Percentiles rank a stretch among this genome's conserved stretches.
These are phyloP conservation scores for Diaporthe longicolla DNA, from an alignment of 2,329 filamentous ascomycete genomes.

Conservation along the genomic window DNA sequence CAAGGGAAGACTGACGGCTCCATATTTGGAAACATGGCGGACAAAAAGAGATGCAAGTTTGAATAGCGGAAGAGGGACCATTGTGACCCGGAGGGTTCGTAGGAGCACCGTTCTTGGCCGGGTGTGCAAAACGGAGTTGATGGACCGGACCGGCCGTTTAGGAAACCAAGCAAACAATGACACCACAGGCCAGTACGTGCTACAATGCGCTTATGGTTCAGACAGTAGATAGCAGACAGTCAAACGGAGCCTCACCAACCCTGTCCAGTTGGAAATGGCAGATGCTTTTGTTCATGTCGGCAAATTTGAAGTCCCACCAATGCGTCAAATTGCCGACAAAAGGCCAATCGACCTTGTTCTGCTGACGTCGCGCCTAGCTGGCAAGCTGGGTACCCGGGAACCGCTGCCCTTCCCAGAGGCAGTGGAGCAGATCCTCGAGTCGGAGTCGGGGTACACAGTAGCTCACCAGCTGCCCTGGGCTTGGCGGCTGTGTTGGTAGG, in stretches of 20 bases:
- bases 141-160: slow-evolving; percentile 19
- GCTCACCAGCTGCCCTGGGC: not conserved
- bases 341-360: slow-evolving; percentile 29
- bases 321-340: not conserved
- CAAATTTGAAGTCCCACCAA: slow-evolving; percentile 2
- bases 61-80: slow-evolving; percentile 77
- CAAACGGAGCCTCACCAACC: not conserved
- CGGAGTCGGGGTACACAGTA: not conserved
- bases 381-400: not conserved
- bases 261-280: not conserved
- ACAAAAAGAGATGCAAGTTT: slow-evolving; percentile 76
- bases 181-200: not conserved
- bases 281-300: not conserved
- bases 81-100: slow-evolving; percentile 49
- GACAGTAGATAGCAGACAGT: not conserved
- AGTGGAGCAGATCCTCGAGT: slow-evolving; percentile 9
- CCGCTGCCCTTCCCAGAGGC: not conserved
- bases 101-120: slow-evolving; percentile 5
- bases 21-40: slow-evolving; percentile 78
- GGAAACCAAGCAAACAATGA: not conserved
- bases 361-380: not conserved
- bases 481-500: not conserved
- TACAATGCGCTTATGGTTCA: not conserved
- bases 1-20: slow-evolving; percentile 68
- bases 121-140: not conserved